Percentiles rank a stretch among this genome's conserved stretches.
phyloP scores from a whole-genome alignment of 1,284 basidiomycete genomes.

The Leccinum fallax region DNA sequence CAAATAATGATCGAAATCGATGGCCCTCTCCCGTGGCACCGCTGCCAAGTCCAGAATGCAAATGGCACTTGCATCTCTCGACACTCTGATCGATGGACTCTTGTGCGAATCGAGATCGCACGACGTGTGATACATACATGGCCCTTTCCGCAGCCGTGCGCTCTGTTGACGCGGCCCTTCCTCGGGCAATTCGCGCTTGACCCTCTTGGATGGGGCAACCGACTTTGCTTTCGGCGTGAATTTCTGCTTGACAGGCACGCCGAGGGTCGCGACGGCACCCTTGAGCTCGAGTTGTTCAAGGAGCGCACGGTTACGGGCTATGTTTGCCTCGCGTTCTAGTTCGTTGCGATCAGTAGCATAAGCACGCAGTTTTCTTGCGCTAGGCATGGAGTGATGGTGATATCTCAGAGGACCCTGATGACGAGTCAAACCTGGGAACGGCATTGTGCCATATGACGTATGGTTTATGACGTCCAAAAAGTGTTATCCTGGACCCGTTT shows the following conservation, averaged over 20 bases:
- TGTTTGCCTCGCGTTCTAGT: slow-evolving; percentile 73
- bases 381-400: neutral
- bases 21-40: neutral
- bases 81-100: neutral
- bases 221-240: slow-evolving; percentile 55
- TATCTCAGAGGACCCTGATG: too few relatives aligned
- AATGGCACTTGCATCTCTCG: neutral
- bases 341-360: slow-evolving; percentile 49
- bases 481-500: too few relatives aligned
- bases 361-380: neutral
- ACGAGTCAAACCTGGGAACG: too few relatives aligned
- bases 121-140: neutral
- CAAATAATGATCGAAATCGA: too few relatives aligned
- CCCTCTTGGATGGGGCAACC: slow-evolving; percentile 55
- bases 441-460: too few relatives aligned
- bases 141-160: slow-evolving; percentile 60
- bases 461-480: too few relatives aligned
- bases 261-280: slow-evolving; percentile 54
- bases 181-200: slow-evolving; percentile 47
- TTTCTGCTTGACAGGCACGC: slow-evolving; percentile 41
- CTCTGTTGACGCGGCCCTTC: slow-evolving; percentile 63
- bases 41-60: neutral
- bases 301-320: slow-evolving; percentile 73
- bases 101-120: slow-evolving; percentile 8
- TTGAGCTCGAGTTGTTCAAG: slow-evolving; percentile 70